Conservation (phyloP, 192 early-diverging fungal genomes). For the Umbelopsis sp. region DNA sequence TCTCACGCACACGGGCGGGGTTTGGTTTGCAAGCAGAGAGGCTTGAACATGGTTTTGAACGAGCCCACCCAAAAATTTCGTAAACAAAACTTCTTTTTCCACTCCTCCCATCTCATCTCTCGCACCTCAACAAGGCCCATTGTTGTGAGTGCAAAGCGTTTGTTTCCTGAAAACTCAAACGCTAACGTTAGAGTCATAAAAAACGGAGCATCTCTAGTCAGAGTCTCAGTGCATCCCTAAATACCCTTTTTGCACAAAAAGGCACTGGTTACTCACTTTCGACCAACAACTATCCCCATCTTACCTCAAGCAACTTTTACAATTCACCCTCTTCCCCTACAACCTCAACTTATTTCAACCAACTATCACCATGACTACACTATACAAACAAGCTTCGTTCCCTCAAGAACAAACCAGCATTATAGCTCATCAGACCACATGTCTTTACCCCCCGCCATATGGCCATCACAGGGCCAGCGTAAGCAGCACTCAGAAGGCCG, state of each 20-base stretch:
- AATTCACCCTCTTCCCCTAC: constrained; percentile 4
- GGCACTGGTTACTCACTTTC: too few species aligned
- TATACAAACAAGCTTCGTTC: constrained; percentile 5
- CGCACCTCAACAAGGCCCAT: constrained; percentile 15
- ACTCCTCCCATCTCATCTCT: not conserved
- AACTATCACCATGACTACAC: constrained; percentile 3
- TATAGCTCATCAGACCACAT: not conserved
- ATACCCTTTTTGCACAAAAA: too few species aligned
- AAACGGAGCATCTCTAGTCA: too few species aligned
- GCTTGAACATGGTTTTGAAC: too few species aligned
- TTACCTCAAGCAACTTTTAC: not conserved
- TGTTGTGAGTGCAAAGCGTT: constrained; percentile 22
- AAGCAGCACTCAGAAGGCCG: not conserved
- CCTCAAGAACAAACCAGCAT: constrained; percentile 11
- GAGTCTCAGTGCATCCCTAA: too few species aligned
- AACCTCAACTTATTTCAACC: constrained; percentile 1
- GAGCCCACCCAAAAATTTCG: not conserved
- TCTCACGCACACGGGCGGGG: too few species aligned
- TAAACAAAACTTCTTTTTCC: not conserved
- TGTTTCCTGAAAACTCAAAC: not conserved
- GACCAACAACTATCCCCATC: not conserved
- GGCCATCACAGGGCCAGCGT: not conserved
- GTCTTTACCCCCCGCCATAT: constrained; percentile 12
- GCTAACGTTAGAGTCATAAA: too few species aligned
- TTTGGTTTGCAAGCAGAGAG: too few species aligned